Conservation (phyloP, 768 basidiomycete species). For the Lactarius hatsudake region DNA sequence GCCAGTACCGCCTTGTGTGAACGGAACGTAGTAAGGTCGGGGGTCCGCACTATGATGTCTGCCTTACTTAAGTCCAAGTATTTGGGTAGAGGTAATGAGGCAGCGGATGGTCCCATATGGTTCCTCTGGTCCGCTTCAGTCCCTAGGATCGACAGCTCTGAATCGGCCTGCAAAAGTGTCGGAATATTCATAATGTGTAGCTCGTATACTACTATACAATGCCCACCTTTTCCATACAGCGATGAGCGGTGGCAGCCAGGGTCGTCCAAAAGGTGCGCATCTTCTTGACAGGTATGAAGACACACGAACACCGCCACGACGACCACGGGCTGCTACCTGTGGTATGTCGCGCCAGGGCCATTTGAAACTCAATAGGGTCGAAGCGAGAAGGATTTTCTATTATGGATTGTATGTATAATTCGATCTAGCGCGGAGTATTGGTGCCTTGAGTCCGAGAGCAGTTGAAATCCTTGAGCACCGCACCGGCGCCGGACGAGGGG, state of each 20-base stretch:
- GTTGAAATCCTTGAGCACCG: background rate
- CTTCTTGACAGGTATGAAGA: background rate
- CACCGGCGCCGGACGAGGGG: background rate
- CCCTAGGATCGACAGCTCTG: background rate
- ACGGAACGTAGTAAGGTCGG: slow-evolving; percentile 25
- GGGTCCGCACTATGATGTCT: slow-evolving; percentile 13
- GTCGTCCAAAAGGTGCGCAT: slow-evolving; percentile 10
- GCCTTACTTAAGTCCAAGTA: background rate
- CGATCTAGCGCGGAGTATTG: background rate
- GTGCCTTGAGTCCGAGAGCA: background rate
- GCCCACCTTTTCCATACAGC: background rate
- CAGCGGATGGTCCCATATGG: too few species aligned
- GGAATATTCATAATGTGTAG: background rate
- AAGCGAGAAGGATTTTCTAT: background rate
- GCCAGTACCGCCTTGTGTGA: slow-evolving; percentile 35
- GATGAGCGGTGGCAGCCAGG: background rate
- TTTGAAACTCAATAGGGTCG: slow-evolving; percentile 4
- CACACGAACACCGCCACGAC: background rate
- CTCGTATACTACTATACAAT: background rate
- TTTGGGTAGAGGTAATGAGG: background rate
- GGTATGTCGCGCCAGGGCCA: background rate
- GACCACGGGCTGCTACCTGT: too few species aligned
- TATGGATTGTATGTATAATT: background rate
- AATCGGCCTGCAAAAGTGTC: slow-evolving; percentile 6
- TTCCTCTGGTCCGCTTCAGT: too few species aligned